Evolutionary conservation across 1,284 basidiomycete genomes (phyloP).

Genomic region (Cutaneotrichosporon arboriforme): DNA sequence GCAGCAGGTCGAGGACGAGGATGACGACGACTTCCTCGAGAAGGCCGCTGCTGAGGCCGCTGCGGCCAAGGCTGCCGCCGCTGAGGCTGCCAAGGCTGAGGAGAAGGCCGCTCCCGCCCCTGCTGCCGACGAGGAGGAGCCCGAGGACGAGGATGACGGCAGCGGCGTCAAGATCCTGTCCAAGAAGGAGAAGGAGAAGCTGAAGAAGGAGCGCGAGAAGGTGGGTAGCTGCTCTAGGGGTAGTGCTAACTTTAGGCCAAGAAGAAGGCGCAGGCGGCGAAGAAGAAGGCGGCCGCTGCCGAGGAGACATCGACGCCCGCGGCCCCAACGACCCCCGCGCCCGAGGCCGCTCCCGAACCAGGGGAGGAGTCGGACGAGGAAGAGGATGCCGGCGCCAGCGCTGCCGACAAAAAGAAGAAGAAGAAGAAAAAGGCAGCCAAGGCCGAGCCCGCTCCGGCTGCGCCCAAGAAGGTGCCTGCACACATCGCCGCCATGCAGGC

Average conservation of each 20-base stretch:
- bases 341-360: slow-evolving; percentile 30
- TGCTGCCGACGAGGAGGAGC: slow-evolving; percentile 54
- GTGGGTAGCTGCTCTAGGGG: slow-evolving; percentile 45
- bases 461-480: slow-evolving; percentile 62
- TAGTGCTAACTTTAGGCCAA: slow-evolving; percentile 59
- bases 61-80: slow-evolving; percentile 29
- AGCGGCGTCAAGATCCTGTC: slow-evolving; percentile 64
- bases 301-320: slow-evolving; percentile 11
- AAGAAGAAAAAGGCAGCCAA: slow-evolving; percentile 78
- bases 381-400: slow-evolving; percentile 53
- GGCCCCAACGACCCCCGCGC: slow-evolving; percentile 10
- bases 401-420: slow-evolving; percentile 65
- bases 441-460: slow-evolving; percentile 51
- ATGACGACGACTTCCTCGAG: slow-evolving; percentile 35
- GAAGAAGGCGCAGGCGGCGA: slow-evolving; percentile 87
- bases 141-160: slow-evolving; percentile 69
- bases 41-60: slow-evolving; percentile 51
- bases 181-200: slow-evolving; percentile 88
- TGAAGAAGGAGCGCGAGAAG: slow-evolving; percentile 94
- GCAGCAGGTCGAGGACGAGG: slow-evolving; percentile 39
- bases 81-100: slow-evolving; percentile 50
- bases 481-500: slow-evolving; percentile 65
- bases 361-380: slow-evolving; percentile 51
- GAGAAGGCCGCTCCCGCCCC: slow-evolving; percentile 71
- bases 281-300: slow-evolving; percentile 59